These are phyloP conservation scores for Eucalyptus virginea DNA, from an alignment of 345 rosid genomes.

Conservation along the genomic window DNA sequence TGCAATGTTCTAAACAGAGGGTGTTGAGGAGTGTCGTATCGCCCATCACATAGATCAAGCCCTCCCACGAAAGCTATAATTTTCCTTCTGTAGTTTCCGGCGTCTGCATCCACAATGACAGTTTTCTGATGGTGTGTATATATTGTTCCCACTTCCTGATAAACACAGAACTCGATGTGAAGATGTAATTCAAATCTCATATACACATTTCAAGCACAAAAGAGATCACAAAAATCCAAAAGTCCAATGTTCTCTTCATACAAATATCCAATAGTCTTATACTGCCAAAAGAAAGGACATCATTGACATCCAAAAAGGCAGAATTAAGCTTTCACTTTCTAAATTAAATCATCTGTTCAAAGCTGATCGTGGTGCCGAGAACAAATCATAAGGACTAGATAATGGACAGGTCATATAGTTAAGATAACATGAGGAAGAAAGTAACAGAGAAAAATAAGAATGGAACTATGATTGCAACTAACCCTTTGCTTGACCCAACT, in stretches of 20 bases:
- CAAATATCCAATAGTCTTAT: not conserved
- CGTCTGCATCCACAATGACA: constrained; percentile 89
- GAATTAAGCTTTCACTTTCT: not conserved
- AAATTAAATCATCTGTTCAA: not conserved
- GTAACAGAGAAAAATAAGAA: not conserved
- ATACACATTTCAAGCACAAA: not conserved
- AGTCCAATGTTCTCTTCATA: not conserved
- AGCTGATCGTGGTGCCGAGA: not conserved
- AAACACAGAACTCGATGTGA: not conserved
- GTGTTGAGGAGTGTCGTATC: constrained; percentile 87
- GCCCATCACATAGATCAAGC: constrained; percentile 92
- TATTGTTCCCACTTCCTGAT: constrained; percentile 86
- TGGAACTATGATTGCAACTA: not conserved
- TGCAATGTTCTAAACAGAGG: constrained; percentile 60
- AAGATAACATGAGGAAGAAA: not conserved
- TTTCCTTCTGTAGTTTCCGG: constrained; percentile 62
- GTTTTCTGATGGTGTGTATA: constrained; percentile 97
- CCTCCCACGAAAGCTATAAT: constrained; percentile 93
- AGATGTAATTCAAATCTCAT: not conserved
- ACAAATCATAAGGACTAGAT: not conserved
- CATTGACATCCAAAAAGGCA: not conserved
- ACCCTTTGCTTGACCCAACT: constrained; percentile 93
- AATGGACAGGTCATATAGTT: not conserved
- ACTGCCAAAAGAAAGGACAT: not conserved
- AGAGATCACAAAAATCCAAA: not conserved